Base-by-base conservation (phyloP, 1,139 yeast genomes). In the Diutina mesorugosa region DNA sequence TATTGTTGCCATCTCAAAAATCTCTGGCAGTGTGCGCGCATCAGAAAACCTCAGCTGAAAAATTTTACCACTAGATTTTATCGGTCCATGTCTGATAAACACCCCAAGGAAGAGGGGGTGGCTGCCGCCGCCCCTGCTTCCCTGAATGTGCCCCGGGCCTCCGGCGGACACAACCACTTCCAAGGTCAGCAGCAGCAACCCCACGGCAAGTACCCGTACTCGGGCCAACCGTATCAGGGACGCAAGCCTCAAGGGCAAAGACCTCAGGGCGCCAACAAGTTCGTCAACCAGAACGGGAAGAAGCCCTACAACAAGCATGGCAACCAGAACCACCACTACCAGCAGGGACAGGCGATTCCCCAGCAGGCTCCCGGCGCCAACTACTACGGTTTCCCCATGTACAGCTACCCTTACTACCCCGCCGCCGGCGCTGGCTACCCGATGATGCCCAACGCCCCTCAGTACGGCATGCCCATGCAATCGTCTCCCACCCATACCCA, bases 331-430 rank as follows among this genome's bases (percentile, higher is more conserved):
- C 55, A 55, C 45, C 50, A 54, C 47, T 51, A 26, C 28, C 55
- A 51, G 45, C 58, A 56, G 45, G 48, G 56, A 28, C 54, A 52
- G 9, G 12, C 51, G 26, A 14, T 47, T 3, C 51, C 51, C n/a
- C 51, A 30, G 14, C 51, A 47, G 38, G 52, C 51, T 28, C 45
- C 53, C 14, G 45, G 28, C 7, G 45, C 26, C 45, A 7, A 51
- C 47, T 51, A 38, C 41, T 58, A 57, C 51, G 41, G 50, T n/a
- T 58, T 57, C 59, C 61, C 61, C 54, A 56, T 59, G 58, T 60
- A 60, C 58, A 57, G 57, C 58, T 59, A 60, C 55, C 57, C 58
- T n/a, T 60, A 59, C 56, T 55, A 55, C 6, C 60, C 59, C n/a
- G 58, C 12, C 59, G 57, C 51, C 58, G 59, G 61, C 55, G 55